phyloP scores from a whole-genome alignment of 495 filamentous ascomycete genomes.

The Lasiosphaeriaceae sp. region DNA sequence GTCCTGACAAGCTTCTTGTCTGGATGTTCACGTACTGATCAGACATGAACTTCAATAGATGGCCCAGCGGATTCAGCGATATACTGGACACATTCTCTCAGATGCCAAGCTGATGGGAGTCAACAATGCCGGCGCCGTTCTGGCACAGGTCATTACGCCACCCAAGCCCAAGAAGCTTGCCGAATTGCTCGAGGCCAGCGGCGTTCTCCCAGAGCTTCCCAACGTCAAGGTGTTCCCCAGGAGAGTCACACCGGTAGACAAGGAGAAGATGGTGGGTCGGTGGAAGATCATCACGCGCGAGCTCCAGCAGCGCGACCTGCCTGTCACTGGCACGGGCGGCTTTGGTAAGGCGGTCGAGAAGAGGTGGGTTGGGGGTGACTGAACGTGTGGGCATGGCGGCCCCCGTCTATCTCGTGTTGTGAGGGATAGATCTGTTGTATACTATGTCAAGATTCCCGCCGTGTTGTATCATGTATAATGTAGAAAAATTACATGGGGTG shows the following conservation, averaged over 20 bases:
- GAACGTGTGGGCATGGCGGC: not conserved
- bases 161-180: constrained; percentile 57
- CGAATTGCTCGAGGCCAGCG: constrained; percentile 38
- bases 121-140: constrained; percentile 51
- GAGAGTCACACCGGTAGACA: constrained; percentile 61
- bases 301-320: constrained; percentile 59
- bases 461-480: no score
- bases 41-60: constrained; percentile 43
- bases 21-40: no score
- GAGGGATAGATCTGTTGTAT: not conserved
- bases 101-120: constrained; percentile 59
- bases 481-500: no score
- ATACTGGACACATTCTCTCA: constrained; percentile 68
- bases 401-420: not conserved
- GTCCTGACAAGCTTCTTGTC: no score
- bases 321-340: constrained; percentile 35
- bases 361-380: constrained; percentile 20
- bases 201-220: constrained; percentile 47
- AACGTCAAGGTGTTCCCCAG: constrained; percentile 65
- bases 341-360: constrained; percentile 24
- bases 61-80: constrained; percentile 70
- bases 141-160: constrained; percentile 49
- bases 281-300: constrained; percentile 80
- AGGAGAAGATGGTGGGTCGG: constrained; percentile 72
- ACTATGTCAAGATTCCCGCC: not conserved